phyloP scores from a whole-genome alignment of 2,329 filamentous ascomycete species.

The Sclerotinia nivalis region DNA sequence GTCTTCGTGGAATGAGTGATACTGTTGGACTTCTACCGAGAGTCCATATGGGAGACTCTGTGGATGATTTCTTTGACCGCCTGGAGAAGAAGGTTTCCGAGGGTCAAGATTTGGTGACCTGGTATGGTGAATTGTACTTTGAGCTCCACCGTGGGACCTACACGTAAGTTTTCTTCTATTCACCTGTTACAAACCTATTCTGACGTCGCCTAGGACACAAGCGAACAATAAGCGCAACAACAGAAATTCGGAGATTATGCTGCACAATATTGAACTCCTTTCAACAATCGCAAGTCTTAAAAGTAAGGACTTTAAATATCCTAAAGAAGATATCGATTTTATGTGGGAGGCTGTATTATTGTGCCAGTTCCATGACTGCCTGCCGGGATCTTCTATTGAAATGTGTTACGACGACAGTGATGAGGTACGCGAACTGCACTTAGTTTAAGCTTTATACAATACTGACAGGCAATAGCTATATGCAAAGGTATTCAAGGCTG shows the following conservation, averaged over 20 bases:
- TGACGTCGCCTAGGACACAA: constrained; percentile 59
- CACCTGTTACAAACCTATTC: neutral
- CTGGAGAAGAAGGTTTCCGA: constrained; percentile 71
- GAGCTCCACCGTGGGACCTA: constrained; percentile 96
- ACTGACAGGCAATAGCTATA: constrained; percentile 62
- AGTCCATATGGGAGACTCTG: constrained; percentile 83
- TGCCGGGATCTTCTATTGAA: constrained; percentile 92
- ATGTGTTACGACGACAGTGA: constrained; percentile 98
- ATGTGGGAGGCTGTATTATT: constrained; percentile 94
- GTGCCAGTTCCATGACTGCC: constrained; percentile 96
- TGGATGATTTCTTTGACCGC: constrained; percentile 90
- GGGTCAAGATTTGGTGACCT: constrained; percentile 75
- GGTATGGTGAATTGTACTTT: constrained; percentile 98
- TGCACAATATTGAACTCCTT: constrained; percentile 85
- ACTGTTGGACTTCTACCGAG: constrained; percentile 80
- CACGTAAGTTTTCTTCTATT: constrained; percentile 49
- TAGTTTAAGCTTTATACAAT: constrained; percentile 16
- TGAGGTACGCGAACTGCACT: constrained; percentile 52
- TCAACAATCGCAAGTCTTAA: constrained; percentile 81
- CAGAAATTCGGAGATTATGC: constrained; percentile 76
- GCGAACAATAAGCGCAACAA: constrained; percentile 98
- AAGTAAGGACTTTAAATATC: constrained; percentile 73
- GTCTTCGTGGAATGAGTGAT: constrained; percentile 89
- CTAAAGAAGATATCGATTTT: constrained; percentile 87
- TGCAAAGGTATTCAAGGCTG: constrained; percentile 75